Percentiles rank a stretch among this genome's conserved stretches.
Evolutionary conservation across 345 rosid species (phyloP).

Genomic region (Turritis glabra): DNA sequence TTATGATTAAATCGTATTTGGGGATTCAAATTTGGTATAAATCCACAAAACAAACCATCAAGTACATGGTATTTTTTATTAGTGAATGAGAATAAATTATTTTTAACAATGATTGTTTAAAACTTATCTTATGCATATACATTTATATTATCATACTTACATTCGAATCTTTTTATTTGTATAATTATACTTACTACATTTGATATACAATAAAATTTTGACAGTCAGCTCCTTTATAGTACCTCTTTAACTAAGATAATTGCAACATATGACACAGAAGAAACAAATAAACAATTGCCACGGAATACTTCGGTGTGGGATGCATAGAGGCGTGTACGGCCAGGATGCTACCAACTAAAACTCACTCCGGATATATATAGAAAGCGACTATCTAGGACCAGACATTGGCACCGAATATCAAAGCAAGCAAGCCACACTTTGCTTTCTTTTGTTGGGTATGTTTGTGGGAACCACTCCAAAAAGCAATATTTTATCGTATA

Average conservation of each 20-base stretch:
- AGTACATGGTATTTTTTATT: neutral
- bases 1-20: no score
- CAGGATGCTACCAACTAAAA: conserved; percentile 22
- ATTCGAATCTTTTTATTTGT: no score
- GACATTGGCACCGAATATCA: conserved; percentile 26
- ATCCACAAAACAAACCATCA: neutral
- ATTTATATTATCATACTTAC: no score
- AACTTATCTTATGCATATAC: no score
- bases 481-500: conserved; percentile 29
- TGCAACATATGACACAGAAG: neutral
- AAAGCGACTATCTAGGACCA: conserved; percentile 28
- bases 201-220: no score
- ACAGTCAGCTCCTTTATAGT: neutral
- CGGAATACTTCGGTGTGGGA: neutral
- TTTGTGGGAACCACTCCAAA: neutral
- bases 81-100: neutral
- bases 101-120: no score
- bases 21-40: no score
- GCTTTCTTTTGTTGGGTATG: conserved; percentile 17
- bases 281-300: neutral
- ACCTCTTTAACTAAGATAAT: neutral
- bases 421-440: conserved; percentile 8
- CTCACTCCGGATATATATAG: conserved; percentile 1
- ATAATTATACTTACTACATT: no score
- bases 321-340: conserved; percentile 24